Evolutionary conservation across 192 early-diverging fungal genomes (phyloP).

Genomic region (Paraglomus brasilianum): DNA sequence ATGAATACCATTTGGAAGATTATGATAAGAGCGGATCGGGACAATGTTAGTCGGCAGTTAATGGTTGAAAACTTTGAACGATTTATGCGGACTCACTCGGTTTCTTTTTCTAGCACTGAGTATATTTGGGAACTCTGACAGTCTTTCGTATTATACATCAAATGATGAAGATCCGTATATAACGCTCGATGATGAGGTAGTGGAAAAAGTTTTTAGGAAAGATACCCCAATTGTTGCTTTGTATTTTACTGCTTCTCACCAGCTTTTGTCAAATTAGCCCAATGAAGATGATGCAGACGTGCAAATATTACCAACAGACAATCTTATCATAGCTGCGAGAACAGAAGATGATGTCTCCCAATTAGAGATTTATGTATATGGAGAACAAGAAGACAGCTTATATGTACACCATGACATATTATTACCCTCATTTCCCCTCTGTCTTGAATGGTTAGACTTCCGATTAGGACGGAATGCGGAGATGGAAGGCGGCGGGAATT

Average conservation of each 20-base stretch:
- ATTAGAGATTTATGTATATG: slow-evolving; percentile 92
- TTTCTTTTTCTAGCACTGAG: slow-evolving; percentile 48
- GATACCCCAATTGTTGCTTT: background rate
- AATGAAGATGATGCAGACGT: slow-evolving; percentile 80
- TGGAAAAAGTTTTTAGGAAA: slow-evolving; percentile 16
- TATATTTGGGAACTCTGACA: slow-evolving; percentile 84
- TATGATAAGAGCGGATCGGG: slow-evolving; percentile 65
- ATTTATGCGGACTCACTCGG: background rate
- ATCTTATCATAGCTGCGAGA: slow-evolving; percentile 86
- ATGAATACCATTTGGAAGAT: slow-evolving; percentile 88
- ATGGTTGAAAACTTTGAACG: background rate
- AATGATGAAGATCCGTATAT: slow-evolving; percentile 89
- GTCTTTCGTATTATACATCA: slow-evolving; percentile 79
- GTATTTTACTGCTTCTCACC: background rate
- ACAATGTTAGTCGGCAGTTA: slow-evolving; percentile 3
- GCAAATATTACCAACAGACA: slow-evolving; percentile 75
- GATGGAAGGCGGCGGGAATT: slow-evolving; percentile 69
- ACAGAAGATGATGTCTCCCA: slow-evolving; percentile 98
- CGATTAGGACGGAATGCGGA: slow-evolving; percentile 64
- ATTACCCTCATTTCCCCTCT: slow-evolving; percentile 94
- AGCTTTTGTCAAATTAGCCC: background rate
- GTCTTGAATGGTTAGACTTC: slow-evolving; percentile 95
- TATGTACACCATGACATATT: slow-evolving; percentile 99
- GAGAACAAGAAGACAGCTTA: slow-evolving; percentile 85
- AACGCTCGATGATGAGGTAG: slow-evolving; percentile 60